phyloP scores from a whole-genome alignment of 2,329 filamentous ascomycete species.

The Botrytis squamosa region DNA sequence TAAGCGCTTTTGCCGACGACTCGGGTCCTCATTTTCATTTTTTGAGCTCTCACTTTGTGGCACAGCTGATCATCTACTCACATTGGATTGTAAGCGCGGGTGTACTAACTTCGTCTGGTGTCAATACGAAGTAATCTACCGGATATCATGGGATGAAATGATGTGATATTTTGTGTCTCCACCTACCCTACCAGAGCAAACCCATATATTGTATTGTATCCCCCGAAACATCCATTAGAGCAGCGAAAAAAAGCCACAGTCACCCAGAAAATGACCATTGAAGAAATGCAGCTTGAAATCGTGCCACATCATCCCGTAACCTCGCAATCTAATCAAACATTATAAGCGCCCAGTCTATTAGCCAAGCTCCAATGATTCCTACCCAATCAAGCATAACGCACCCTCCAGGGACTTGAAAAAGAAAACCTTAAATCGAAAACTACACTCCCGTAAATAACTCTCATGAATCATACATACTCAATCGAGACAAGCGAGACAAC shows the following conservation, averaged over 20 bases:
- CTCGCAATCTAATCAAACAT: neutral
- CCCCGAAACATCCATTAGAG: neutral
- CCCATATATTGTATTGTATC: neutral
- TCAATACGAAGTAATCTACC: neutral
- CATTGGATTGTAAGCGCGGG: slow-evolving; percentile 5
- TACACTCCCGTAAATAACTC: neutral
- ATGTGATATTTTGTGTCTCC: neutral
- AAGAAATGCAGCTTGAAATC: neutral
- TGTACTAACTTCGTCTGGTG: neutral
- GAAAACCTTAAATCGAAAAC: neutral
- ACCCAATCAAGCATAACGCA: slow-evolving; percentile 8
- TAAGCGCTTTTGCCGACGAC: slow-evolving; percentile 11
- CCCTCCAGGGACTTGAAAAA: neutral
- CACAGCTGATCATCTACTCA: neutral
- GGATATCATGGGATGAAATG: neutral
- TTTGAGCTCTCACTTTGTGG: neutral
- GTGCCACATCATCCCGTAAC: neutral
- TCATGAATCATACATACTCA: neutral
- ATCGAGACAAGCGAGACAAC: neutral
- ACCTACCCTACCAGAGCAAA: neutral
- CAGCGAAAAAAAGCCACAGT: neutral
- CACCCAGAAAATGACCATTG: neutral
- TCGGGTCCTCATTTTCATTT: neutral
- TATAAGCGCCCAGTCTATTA: neutral
- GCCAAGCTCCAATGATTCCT: neutral